phyloP scores from a whole-genome alignment of 2,329 filamentous ascomycete genomes.

The Cladosporium sp. region DNA sequence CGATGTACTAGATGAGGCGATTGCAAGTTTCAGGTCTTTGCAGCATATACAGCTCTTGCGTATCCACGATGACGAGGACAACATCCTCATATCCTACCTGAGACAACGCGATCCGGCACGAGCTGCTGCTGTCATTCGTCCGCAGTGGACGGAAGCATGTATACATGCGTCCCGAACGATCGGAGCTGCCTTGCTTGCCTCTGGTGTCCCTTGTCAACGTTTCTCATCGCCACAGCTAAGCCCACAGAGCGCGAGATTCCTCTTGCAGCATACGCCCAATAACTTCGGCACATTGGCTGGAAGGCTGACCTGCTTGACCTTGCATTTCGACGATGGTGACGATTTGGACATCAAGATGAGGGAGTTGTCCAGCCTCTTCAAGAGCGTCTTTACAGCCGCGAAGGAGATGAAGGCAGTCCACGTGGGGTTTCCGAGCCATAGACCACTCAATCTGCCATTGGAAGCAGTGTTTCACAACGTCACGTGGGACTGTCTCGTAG shows the following conservation, averaged over 20 bases:
- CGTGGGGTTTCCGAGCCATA: conserved; percentile 58
- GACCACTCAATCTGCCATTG: conserved; percentile 54
- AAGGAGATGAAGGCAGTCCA: conserved; percentile 60
- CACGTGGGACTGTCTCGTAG: conserved; percentile 57
- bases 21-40: conserved; percentile 55
- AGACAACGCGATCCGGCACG: conserved; percentile 39
- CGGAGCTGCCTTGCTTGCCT: conserved; percentile 52
- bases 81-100: conserved; percentile 50
- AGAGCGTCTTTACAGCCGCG: conserved; percentile 55
- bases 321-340: conserved; percentile 58
- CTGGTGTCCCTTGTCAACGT: conserved; percentile 52
- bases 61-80: conserved; percentile 57
- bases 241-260: conserved; percentile 52
- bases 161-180: conserved; percentile 58
- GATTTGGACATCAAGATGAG: conserved; percentile 56
- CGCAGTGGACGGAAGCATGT: conserved; percentile 61
- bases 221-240: conserved; percentile 62
- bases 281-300: conserved; percentile 50
- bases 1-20: conserved; percentile 50
- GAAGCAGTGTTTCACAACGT: conserved; percentile 61
- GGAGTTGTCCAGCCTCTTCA: conserved; percentile 55
- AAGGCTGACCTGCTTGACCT: conserved; percentile 58
- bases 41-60: conserved; percentile 63
- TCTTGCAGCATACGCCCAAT: conserved; percentile 45
- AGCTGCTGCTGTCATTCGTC: conserved; percentile 43